phyloP scores from a whole-genome alignment of 129 eudicot genomes.

The Chrysanthemum lavandulifolium region DNA sequence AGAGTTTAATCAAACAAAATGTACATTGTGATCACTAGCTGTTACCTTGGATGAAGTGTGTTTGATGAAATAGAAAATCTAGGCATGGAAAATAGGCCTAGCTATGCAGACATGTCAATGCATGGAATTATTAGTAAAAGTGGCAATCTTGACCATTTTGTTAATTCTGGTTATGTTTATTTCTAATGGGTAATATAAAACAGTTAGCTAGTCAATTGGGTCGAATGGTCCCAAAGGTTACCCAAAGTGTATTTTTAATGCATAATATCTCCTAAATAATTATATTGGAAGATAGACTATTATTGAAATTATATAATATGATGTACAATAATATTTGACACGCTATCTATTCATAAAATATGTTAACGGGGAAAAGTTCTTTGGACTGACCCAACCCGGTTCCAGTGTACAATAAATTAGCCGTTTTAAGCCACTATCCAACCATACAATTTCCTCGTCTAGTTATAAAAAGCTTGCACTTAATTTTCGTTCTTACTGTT shows the following conservation, averaged over 20 bases:
- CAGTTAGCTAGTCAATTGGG: not conserved
- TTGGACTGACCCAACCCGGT: not conserved
- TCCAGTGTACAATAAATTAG: not conserved
- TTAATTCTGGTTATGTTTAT: not conserved
- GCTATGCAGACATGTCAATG: slow-evolving; percentile 3
- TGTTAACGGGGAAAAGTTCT: not conserved
- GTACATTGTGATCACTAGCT: not conserved
- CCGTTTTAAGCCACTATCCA: not conserved
- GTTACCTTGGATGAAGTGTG: not conserved
- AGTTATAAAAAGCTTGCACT: not conserved
- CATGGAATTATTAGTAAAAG: not conserved
- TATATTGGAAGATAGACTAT: not conserved
- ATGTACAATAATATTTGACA: not conserved
- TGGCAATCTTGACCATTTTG: not conserved
- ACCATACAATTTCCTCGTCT: not conserved
- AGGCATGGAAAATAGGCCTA: too few species aligned
- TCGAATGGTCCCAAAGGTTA: not conserved
- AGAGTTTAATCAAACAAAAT: not conserved
- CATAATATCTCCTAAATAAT: not conserved
- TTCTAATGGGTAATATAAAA: not conserved
- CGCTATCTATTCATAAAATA: not conserved
- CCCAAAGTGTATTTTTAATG: not conserved
- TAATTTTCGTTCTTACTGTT: slow-evolving; percentile 20
- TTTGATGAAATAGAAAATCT: too few species aligned
- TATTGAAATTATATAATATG: not conserved